A percentile compares a stretch with the other conserved stretches of the same genome.
These are phyloP conservation scores for Hyparrhenia diplandra DNA, from an alignment of 176 grass and related monocot genomes.

Conservation along the genomic window DNA sequence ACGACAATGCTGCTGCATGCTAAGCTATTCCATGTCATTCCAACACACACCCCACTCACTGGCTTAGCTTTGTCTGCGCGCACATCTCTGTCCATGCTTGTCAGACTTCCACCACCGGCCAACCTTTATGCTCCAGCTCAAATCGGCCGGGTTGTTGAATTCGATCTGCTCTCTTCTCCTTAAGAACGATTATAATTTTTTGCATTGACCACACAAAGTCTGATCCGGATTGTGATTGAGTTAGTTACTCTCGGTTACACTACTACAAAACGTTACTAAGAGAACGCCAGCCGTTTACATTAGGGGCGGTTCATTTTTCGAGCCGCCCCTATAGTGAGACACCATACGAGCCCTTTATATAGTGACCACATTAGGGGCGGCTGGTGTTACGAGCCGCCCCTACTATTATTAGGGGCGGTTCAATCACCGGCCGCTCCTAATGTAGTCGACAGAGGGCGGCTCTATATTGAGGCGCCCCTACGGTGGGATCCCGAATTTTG, in stretches of 20 bases:
- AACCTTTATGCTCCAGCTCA: background rate
- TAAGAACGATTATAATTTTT: background rate
- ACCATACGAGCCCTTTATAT: too few species aligned
- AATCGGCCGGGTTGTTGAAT: background rate
- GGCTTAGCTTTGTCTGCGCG: background rate
- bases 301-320: too few species aligned
- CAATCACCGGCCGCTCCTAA: too few species aligned
- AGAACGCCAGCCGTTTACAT: too few species aligned
- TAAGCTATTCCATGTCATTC: background rate
- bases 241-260: background rate
- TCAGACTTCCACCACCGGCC: background rate
- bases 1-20: background rate
- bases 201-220: background rate
- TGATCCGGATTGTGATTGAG: background rate
- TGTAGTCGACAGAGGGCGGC: too few species aligned
- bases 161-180: background rate
- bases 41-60: constrained; percentile 23
- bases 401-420: too few species aligned
- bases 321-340: too few species aligned
- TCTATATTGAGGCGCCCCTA: too few species aligned
- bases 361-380: too few species aligned
- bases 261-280: too few species aligned
- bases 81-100: background rate
- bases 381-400: too few species aligned
- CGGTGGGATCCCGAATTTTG: too few species aligned